Conservation (phyloP, 2,329 filamentous ascomycete genomes). For the Phoma sp. region DNA sequence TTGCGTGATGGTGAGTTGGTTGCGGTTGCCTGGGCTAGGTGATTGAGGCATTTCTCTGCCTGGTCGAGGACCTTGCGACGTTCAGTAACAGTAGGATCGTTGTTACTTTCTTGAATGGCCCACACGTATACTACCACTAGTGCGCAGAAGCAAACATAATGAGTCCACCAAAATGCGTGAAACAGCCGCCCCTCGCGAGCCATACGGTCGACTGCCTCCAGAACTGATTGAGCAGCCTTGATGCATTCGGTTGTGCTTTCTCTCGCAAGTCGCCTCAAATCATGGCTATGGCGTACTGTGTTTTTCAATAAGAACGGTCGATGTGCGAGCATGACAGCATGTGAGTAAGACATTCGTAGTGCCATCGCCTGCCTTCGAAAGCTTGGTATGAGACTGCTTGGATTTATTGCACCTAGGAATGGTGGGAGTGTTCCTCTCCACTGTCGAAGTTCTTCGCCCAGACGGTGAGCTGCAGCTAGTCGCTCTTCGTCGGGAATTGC, state of each 20-base stretch:
- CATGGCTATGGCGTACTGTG: slow-evolving; percentile 23
- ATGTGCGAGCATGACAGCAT: slow-evolving; percentile 47
- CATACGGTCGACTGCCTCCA: slow-evolving; percentile 48
- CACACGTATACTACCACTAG: slow-evolving; percentile 58
- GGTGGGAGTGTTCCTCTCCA: slow-evolving; percentile 51
- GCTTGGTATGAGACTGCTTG: slow-evolving; percentile 56
- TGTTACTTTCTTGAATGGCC: slow-evolving; percentile 52
- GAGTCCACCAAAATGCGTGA: slow-evolving; percentile 59
- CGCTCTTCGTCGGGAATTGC: slow-evolving; percentile 46
- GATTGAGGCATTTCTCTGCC: slow-evolving; percentile 55
- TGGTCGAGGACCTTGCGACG: slow-evolving; percentile 48
- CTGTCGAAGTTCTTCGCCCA: slow-evolving; percentile 48
- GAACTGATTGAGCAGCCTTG: slow-evolving; percentile 51
- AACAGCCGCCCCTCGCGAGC: slow-evolving; percentile 49
- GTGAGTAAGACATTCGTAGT: slow-evolving; percentile 43
- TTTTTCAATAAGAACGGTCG: slow-evolving; percentile 42
- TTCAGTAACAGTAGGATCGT: slow-evolving; percentile 14
- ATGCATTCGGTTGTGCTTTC: slow-evolving; percentile 55
- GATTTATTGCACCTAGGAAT: slow-evolving; percentile 54
- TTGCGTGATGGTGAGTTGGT: slow-evolving; percentile 57
- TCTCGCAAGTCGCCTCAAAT: slow-evolving; percentile 39
- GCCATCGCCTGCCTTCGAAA: slow-evolving; percentile 49
- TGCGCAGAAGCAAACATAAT: slow-evolving; percentile 60
- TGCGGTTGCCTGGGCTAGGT: slow-evolving; percentile 56
- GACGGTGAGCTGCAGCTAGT: slow-evolving; percentile 48